Base-by-base conservation (phyloP, 2,329 filamentous ascomycete species). In the Botrytis deweyae region DNA sequence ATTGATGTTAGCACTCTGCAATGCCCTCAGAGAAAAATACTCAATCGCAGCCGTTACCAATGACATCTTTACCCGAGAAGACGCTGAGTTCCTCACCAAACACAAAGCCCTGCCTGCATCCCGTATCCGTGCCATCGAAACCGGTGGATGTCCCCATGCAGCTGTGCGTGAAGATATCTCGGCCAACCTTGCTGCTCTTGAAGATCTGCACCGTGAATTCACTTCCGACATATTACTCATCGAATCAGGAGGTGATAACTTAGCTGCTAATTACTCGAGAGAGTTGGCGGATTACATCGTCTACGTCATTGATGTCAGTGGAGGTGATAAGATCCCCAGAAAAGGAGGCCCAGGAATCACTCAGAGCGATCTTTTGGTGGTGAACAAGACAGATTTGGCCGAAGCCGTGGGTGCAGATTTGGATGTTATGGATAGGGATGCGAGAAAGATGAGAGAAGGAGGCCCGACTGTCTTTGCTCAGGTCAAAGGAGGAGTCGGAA, bases 301-400 rank as follows among this genome's bases (percentile, higher is more conserved):
- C 84, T 99, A 99, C 82, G 96, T 99, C 44, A 98, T 99, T 79
- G 96, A 99, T 83, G 96, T 99, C 29, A 93, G 91, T 73, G 96
- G 96, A 36, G 96, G 96, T 20, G 96, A 99, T 83, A 99, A 99
- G 88, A 92, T 99, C 69, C 96, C 96, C 0, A 86, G 96, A 42
- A 99, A 99, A 85, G 96, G 96, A 42, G 96, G 96, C 0, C 96
- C 96, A 0, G 96, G 96, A 1, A 99, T 99, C 82, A 99, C 96
- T 8, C 95, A 98, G 85, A 96, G 93, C 79, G 96, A 99, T 81
- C 82, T 99, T 82, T 84, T 99, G 77, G 88, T 99, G 33, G 93
- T 99, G 70, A 99, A 99, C 84, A 99, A 99, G 90, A 97, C 95
- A 63, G 96, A 99, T 84, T 83, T 99, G 77, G 95, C 96, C 0